Evolutionary conservation across 1,139 yeast genomes (phyloP), one percentile per base, ranked within the genome.

Genomic region (Tardiomyces digboiensis): DNA sequence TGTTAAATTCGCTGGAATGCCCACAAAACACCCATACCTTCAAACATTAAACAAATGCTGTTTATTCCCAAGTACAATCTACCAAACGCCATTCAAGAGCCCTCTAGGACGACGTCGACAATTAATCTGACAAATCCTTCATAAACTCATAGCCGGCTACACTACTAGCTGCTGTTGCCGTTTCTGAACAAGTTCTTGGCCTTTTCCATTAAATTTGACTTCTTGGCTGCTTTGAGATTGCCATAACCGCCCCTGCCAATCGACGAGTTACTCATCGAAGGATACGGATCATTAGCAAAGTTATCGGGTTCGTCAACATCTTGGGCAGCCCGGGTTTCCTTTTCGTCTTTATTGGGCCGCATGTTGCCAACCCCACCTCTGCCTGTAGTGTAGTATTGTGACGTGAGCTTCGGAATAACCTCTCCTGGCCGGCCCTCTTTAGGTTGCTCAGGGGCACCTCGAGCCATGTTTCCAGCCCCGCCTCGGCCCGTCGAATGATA

Each of bases 291-390:
- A 16, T 26, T 26, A 8, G 5, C 53, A 12, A 46, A 49, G 4
- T 49, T 53, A 19, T 51, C 54, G 12, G 52, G 58, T 2, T 66
- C 75, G 43, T 80, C 88, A 2, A 82, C 88, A 54, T 82, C 91
- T 61, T 83, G 91, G 14, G 83, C 72, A 52, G 70, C 74, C 48
- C 91, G 69, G 3, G 87, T 74, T 43, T 77, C 58, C 44, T 72
- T 71, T 1, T 84, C 78, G 58, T 82, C 80, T 39, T 71, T 72
- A 60, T 82, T 82, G 50, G 51, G 72, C 44, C 80, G 67, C 86
- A 83, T 83, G 58, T 83, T 83, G 5, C 93, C 93, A 42, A 77
- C 80, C 1, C 93, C 93, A 8, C 93, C 93, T 53, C 93, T 72
- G 23, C 93, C 93, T 2, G 91, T 83, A 21, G 86, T 74, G 54